phyloP scores from a whole-genome alignment of 2,329 filamentous ascomycete species.

The Alternaria viburni region DNA sequence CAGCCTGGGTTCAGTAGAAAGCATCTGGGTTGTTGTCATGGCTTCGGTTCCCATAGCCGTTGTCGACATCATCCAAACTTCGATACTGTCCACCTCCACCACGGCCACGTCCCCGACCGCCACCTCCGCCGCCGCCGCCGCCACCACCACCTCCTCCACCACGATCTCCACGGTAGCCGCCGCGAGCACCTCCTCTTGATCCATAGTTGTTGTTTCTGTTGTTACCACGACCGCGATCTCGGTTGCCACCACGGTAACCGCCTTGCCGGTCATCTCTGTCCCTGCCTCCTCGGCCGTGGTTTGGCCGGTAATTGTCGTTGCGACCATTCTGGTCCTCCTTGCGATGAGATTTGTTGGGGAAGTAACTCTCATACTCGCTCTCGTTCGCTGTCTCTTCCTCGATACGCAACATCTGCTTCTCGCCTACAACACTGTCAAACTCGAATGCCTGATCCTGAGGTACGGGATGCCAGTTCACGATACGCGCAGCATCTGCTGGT shows the following conservation, averaged over 20 bases:
- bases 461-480: conserved; percentile 83
- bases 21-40: conserved; percentile 43
- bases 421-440: conserved; percentile 83
- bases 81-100: conserved; percentile 46
- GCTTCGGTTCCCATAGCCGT: conserved; percentile 34
- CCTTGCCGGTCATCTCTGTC: conserved; percentile 32
- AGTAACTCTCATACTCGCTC: conserved; percentile 68
- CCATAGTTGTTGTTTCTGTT: conserved; percentile 41
- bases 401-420: conserved; percentile 83
- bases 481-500: conserved; percentile 80
- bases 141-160: conserved; percentile 48
- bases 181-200: conserved; percentile 46
- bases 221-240: conserved; percentile 38
- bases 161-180: conserved; percentile 50
- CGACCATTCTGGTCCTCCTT: conserved; percentile 53
- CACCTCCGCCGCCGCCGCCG: conserved; percentile 46
- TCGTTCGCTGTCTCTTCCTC: conserved; percentile 71
- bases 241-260: conserved; percentile 44
- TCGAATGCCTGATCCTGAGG: conserved; percentile 72
- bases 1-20: conserved; percentile 32
- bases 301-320: conserved; percentile 30
- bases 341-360: conserved; percentile 64
- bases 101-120: conserved; percentile 39
- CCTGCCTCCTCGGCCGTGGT: conserved; percentile 29
- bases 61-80: conserved; percentile 53